A percentile compares a stretch with the other conserved stretches of the same genome.
phyloP scores from a whole-genome alignment of 352 stramenopile genomes.

The Pythium grandisporangium region DNA sequence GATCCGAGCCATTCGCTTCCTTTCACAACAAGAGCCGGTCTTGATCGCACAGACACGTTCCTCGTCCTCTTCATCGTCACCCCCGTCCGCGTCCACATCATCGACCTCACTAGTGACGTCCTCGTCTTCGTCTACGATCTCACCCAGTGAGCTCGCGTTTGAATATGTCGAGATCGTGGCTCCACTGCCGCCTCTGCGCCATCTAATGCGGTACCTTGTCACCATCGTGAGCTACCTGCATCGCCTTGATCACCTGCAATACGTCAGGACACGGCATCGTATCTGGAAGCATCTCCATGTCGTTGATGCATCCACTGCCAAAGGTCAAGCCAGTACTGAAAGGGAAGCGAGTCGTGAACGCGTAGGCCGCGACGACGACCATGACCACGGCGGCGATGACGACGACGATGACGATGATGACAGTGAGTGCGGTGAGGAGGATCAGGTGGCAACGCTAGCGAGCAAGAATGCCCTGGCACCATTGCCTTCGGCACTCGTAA shows the following conservation, averaged over 20 bases:
- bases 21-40: too few species aligned
- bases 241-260: constrained; percentile 38
- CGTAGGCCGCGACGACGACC: constrained; percentile 20
- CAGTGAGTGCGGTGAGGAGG: constrained; percentile 14
- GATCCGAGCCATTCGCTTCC: constrained; percentile 46
- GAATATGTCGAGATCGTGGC: constrained; percentile 53
- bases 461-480: too few species aligned
- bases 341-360: too few species aligned
- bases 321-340: too few species aligned
- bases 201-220: constrained; percentile 49
- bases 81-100: background rate
- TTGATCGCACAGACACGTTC: too few species aligned
- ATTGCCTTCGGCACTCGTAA: too few species aligned
- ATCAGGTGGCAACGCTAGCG: constrained; percentile 23
- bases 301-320: too few species aligned
- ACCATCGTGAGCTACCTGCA: constrained; percentile 51
- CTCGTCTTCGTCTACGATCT: background rate
- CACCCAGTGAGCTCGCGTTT: constrained; percentile 27
- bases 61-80: too few species aligned
- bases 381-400: background rate
- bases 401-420: background rate
- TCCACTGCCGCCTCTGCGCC: constrained; percentile 31
- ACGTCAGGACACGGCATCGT: constrained; percentile 22
- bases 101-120: constrained; percentile 4
- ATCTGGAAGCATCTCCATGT: constrained; percentile 35